Evolutionary conservation across 495 filamentous ascomycete genomes (phyloP), one percentile per base, ranked within the genome.

Genomic region (Physcia stellaris): DNA sequence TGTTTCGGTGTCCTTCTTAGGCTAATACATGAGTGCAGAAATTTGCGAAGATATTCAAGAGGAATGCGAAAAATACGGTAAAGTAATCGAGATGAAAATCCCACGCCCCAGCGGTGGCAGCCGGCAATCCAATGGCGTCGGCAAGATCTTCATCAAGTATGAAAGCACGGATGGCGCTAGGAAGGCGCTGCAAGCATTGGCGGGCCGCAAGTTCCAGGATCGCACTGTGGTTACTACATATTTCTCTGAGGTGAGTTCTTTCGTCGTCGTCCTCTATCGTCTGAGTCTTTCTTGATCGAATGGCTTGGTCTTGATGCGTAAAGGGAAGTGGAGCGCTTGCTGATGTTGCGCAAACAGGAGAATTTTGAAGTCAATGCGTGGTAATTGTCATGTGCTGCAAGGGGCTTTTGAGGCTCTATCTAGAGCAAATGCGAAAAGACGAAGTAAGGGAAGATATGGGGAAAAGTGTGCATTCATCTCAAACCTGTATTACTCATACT

Each of bases 131-230:
- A 71, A 82, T 20, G 88, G 88, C n/a, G 84, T 94, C 9, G 88
- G 88, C 51, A 96, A 96, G 71, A 95, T 98, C 45, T 98, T 74
- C 52, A 74, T 98, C 67, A 95, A 94, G 61, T 98, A 80, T 50
- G 86, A 88, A 33, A 73, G 63, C 2, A 62, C 73, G 5, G 83
- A 86, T 40, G 72, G 75, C 2, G 83, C 92, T n/a, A 75, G 78
- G 35, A 83, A 77, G 49, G 90, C 90, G 9, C 66, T 96, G 33
- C 72, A 77, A 46, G 77, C 85, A 28, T 69, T 98, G 42, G 92
- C 92, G 9, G 90, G 90, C 28, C 70, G 90, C 37, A 94, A 95
- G 56, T 98, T 96, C 53, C 82, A 84, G 1, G 85, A 94, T 59
- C 75, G 90, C 27, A 98, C 90, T 6, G 90, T 98, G 15, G 92